Base-by-base conservation (phyloP, 1,139 yeast species). In the Yamadazyma kanchanaburiensis region DNA sequence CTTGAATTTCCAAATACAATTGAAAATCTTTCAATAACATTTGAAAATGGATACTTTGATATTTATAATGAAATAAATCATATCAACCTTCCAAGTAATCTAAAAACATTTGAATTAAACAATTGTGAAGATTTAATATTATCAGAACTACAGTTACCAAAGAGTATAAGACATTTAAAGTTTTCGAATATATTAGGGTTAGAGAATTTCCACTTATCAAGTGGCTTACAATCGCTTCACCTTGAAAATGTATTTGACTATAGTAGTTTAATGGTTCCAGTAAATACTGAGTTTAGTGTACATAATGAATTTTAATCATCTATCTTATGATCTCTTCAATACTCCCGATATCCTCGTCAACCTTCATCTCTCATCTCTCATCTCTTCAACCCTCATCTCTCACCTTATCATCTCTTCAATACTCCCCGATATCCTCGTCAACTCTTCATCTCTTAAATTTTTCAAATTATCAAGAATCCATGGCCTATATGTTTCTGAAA, bases 401-500 rank as follows among this genome's bases (percentile, higher is more conserved):
- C n/a, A n/a, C n/a, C n/a, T n/a, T n/a, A n/a, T n/a, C n/a, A n/a
- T n/a, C n/a, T n/a, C n/a, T n/a, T n/a, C n/a, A n/a, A n/a, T n/a
- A n/a, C n/a, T n/a, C n/a, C n/a, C n/a, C n/a, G n/a, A n/a, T n/a
- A n/a, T n/a, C n/a, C n/a, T n/a, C n/a, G n/a, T n/a, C n/a, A n/a
- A n/a, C n/a, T n/a, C n/a, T n/a, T n/a, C n/a, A n/a, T n/a, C n/a
- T n/a, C n/a, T n/a, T 26, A 34, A 17, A 21, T 23, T 32, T 12
- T 24, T 23, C 13, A 32, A 18, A 17, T 35, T 35, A 16, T 28
- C 28, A 9, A 22, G 12, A n/a, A 35, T 27, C 24, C 31, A 27
- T 5, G 30, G 30, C 24, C 17, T 31, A 27, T 36, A 38, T 4
- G 30, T 26, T 3, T 32, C 38, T 6, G 21, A 49, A 39, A 81